These are phyloP conservation scores for Amanita brunnescens DNA, from an alignment of 768 basidiomycete species.

Conservation along the genomic window DNA sequence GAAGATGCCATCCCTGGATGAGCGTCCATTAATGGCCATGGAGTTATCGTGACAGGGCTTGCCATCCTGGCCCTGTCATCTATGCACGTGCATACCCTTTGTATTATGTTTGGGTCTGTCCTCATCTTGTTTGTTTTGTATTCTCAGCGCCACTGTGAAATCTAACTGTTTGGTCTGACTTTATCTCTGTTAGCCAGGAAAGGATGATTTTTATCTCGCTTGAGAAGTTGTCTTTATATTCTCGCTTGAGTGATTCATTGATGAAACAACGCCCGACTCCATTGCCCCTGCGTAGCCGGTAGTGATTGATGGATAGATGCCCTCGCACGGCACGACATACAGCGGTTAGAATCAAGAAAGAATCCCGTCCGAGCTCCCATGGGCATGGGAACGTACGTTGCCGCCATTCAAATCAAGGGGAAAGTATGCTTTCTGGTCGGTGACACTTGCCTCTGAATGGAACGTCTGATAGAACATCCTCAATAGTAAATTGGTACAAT, in stretches of 20 bases:
- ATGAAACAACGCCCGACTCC: too few relatives aligned
- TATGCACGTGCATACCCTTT: background rate
- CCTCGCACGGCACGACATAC: background rate
- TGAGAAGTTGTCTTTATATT: too few relatives aligned
- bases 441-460: background rate
- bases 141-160: background rate
- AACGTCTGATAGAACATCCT: background rate
- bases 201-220: too few relatives aligned
- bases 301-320: background rate
- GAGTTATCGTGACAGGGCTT: background rate
- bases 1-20: background rate
- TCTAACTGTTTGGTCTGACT: background rate
- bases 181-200: background rate
- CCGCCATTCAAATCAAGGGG: background rate
- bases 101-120: background rate
- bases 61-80: background rate
- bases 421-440: background rate
- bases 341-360: background rate
- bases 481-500: background rate
- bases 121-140: background rate
- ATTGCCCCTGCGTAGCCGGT: background rate
- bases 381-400: background rate
- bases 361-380: background rate
- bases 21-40: background rate
- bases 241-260: too few relatives aligned